phyloP scores from a whole-genome alignment of 108 stramenopile species.

The Bacterosira constricta region DNA sequence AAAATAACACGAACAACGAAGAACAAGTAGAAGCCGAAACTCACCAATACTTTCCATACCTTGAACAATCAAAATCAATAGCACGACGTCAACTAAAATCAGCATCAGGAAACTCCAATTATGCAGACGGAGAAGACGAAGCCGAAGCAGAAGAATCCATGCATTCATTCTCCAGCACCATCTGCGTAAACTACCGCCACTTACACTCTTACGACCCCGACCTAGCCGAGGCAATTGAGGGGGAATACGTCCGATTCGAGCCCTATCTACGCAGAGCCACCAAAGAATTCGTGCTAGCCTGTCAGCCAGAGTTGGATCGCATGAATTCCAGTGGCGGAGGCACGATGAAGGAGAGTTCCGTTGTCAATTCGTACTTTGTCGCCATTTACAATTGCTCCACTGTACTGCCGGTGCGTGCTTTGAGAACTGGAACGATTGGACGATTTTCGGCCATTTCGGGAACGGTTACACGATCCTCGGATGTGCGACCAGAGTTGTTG shows the following conservation, averaged over 20 bases:
- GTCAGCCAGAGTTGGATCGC: constrained; percentile 64
- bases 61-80: constrained; percentile 70
- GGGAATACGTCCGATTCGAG: constrained; percentile 89
- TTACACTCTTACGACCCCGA: constrained; percentile 65
- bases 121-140: constrained; percentile 14
- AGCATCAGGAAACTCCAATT: neutral
- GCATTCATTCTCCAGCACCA: constrained; percentile 62
- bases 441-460: constrained; percentile 76
- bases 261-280: constrained; percentile 73
- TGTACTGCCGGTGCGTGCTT: constrained; percentile 65
- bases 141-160: constrained; percentile 34
- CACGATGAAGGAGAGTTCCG: neutral
- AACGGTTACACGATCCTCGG: constrained; percentile 95
- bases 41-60: constrained; percentile 65
- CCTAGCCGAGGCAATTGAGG: constrained; percentile 83
- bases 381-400: constrained; percentile 79
- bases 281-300: constrained; percentile 55
- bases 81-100: constrained; percentile 56
- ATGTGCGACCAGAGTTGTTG: constrained; percentile 98
- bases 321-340: constrained; percentile 21
- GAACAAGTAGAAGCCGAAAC: constrained; percentile 27
- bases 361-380: constrained; percentile 67
- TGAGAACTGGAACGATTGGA: constrained; percentile 85
- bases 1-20: constrained; percentile 17
- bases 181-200: constrained; percentile 79